These are phyloP conservation scores for Apocynum venetum DNA, from an alignment of 257 asterid genomes.

Conservation along the genomic window DNA sequence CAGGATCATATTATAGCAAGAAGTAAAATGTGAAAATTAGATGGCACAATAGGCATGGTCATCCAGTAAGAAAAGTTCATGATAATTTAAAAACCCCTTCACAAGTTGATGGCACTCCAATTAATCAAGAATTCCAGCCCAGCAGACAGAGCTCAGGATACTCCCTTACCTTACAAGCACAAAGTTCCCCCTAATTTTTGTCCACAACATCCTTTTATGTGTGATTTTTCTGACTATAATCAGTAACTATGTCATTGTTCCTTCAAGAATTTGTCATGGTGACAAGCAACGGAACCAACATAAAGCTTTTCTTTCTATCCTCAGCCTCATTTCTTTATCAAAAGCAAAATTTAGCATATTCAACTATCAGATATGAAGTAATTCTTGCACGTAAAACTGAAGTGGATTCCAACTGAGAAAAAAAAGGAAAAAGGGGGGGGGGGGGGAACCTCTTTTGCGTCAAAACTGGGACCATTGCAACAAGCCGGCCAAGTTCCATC, in stretches of 20 bases:
- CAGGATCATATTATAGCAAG: neutral
- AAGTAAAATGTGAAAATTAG: neutral
- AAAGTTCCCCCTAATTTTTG: neutral
- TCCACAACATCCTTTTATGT: neutral
- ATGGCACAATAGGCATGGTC: neutral
- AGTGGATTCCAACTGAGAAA: neutral
- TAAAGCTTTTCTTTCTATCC: neutral
- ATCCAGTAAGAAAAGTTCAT: neutral
- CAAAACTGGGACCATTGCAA: constrained; percentile 63
- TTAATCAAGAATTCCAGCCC: neutral
- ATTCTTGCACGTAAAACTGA: neutral
- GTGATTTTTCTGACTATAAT: too few species aligned
- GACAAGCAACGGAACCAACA: neutral
- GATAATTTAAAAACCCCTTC: neutral
- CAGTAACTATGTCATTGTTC: neutral
- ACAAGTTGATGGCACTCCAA: neutral
- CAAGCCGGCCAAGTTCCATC: constrained; percentile 96
- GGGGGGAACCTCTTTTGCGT: constrained; percentile 50
- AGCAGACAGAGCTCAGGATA: neutral
- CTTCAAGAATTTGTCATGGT: neutral
- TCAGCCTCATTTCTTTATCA: neutral
- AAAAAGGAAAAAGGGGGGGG: too few species aligned
- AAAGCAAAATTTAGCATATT: neutral
- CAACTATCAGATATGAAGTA: neutral
- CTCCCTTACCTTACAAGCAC: neutral